These are phyloP conservation scores for Pyrenochaeta sp. DNA, from an alignment of 2,329 filamentous ascomycete species.

Conservation along the genomic window DNA sequence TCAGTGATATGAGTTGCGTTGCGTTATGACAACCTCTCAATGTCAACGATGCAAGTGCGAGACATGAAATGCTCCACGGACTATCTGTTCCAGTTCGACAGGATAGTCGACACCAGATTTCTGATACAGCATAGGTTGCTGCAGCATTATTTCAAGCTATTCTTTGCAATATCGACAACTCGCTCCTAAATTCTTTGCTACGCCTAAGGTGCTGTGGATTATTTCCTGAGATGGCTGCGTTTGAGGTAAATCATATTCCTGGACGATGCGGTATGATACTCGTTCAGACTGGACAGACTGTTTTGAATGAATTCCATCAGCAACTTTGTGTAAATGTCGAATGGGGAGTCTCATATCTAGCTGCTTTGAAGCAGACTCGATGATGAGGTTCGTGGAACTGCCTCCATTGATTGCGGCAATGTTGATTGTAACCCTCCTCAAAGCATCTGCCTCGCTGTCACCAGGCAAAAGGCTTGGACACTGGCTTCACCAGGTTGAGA, in stretches of 20 bases:
- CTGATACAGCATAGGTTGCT: conserved; percentile 1
- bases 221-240: not conserved
- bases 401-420: not conserved
- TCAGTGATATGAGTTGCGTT: not conserved
- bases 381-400: conserved; percentile 1
- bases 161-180: no score
- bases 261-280: not conserved
- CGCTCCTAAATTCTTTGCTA: not conserved
- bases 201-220: not conserved
- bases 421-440: not conserved
- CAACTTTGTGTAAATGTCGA: not conserved
- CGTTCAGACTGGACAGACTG: not conserved
- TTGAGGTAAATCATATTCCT: not conserved
- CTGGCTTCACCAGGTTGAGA: no score
- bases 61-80: no score
- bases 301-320: not conserved
- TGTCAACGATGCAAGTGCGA: no score
- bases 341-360: not conserved
- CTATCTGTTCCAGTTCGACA: no score
- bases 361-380: not conserved
- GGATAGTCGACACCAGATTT: no score
- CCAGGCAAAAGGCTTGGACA: no score
- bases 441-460: not conserved
- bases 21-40: no score
- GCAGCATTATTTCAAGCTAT: no score